phyloP scores from a whole-genome alignment of 139 green algal species.

The Coelastrella sp. region DNA sequence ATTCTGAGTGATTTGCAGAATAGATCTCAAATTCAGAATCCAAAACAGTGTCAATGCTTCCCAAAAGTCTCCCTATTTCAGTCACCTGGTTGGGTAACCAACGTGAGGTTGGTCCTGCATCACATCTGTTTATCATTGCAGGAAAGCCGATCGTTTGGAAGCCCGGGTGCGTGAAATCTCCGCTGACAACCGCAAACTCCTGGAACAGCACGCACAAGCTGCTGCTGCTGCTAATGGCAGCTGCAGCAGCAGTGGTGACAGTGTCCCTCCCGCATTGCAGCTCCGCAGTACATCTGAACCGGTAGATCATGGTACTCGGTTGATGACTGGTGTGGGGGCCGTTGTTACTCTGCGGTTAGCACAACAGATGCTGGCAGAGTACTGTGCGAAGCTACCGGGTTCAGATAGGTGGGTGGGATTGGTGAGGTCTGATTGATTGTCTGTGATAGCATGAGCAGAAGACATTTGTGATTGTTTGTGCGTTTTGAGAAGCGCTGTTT shows the following conservation, averaged over 20 bases:
- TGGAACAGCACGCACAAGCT: neutral
- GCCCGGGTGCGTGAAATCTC: neutral
- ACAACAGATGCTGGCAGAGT: constrained; percentile 44
- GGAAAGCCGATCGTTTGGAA: constrained; percentile 17
- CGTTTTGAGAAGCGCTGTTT: too few species aligned
- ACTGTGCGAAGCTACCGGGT: constrained; percentile 31
- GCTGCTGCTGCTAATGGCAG: neutral
- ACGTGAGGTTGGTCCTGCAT: too few species aligned
- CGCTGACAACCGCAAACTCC: neutral
- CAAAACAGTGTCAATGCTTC: too few species aligned
- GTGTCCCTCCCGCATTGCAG: neutral
- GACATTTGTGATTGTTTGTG: neutral
- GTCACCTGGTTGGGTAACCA: too few species aligned
- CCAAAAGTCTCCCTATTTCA: too few species aligned
- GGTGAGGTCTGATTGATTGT: neutral
- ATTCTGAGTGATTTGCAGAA: too few species aligned
- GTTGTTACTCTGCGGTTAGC: constrained; percentile 30
- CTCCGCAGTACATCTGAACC: neutral
- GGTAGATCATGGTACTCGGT: neutral
- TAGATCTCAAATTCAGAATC: too few species aligned
- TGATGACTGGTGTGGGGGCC: neutral
- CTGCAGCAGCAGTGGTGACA: too few species aligned
- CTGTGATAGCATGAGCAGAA: neutral
- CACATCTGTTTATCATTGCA: neutral
- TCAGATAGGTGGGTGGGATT: constrained; percentile 23